Base-by-base conservation (phyloP, 441 rosid species). In the Syzygium malaccense region DNA sequence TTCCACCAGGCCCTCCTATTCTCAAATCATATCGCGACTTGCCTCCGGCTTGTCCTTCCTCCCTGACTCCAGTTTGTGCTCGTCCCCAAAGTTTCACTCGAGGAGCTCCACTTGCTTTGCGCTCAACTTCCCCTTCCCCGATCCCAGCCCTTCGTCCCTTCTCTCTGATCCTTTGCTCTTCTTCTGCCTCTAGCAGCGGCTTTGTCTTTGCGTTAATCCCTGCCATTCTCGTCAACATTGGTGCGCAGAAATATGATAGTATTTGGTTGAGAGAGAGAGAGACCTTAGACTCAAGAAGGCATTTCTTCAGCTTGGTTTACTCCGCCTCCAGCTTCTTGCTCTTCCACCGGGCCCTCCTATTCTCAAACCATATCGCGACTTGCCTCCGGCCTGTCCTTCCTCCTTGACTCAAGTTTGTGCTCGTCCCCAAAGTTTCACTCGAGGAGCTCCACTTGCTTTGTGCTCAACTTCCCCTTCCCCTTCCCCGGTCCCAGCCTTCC, bases 101-200 rank as follows among this genome's bases (percentile, higher is more conserved):
- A 88, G 89, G 55, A 84, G 89, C 87, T 84, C 83, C 57, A 92
- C 90, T 86, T 94, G 93, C 51, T 92, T 91, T 53, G 86, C 90
- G 64, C 87, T 93, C 88, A 91, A 91, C 80, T 93, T 94, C 86
- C 89, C 89, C 86, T 87, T 92, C 48, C 37, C 60, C 8, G 4
- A 3, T 15, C 20, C 32, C 5, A 10, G 45, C 78, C 78, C 78
- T 9, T 9, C 6, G 45, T 68, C 28, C 48, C 15, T 19, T 19
- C 7, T 86, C 84, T 91, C 93, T 84, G 89, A 94, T 64, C 90
- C 94, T 90, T 90, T 93, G 80, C 89, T 93, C 91, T 91, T 95
- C 94, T 91, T 94, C 55, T 94, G 88, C 89, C 96, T 90, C 54
- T 95, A 71, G 55, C 95, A 7, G 87, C 45, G 93, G 93, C 88